Percentiles rank a stretch among this genome's conserved stretches.
Conservation (phyloP, 495 filamentous ascomycete species). For the Tuber umbilicatum region DNA sequence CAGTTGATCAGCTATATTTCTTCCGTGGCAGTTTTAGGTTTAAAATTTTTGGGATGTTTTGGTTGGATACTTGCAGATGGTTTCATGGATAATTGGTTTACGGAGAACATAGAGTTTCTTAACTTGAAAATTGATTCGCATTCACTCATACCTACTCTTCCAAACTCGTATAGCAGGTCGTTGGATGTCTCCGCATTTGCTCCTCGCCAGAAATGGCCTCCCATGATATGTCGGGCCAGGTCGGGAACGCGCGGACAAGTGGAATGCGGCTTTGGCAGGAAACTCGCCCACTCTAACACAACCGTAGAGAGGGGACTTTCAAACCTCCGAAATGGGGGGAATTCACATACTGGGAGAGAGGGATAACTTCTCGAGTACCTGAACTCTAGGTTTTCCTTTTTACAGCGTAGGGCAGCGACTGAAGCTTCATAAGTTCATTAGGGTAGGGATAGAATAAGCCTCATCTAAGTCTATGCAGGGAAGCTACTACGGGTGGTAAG, state of each 20-base stretch:
- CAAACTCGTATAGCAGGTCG: not conserved
- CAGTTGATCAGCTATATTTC: too few species aligned
- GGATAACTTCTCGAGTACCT: not conserved
- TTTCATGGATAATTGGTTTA: not conserved
- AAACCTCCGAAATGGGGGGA: not conserved
- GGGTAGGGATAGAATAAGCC: not conserved
- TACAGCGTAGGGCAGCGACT: not conserved
- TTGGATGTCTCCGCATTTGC: not conserved
- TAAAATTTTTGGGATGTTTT: too few species aligned
- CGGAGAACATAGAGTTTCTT: not conserved
- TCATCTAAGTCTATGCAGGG: not conserved
- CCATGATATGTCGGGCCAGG: not conserved
- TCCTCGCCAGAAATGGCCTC: not conserved
- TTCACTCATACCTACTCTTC: not conserved
- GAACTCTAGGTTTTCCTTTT: not conserved
- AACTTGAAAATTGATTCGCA: not conserved
- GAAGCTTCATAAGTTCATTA: not conserved
- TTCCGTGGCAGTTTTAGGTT: too few species aligned
- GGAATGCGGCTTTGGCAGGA: not conserved
- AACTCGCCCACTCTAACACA: not conserved
- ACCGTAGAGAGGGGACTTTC: not conserved
- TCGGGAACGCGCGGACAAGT: not conserved
- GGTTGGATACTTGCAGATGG: not conserved
- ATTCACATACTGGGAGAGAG: not conserved
- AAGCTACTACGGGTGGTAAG: not conserved